These are phyloP conservation scores for Myxozyma mucilagina DNA, from an alignment of 805 yeast species.

Conservation along the genomic window DNA sequence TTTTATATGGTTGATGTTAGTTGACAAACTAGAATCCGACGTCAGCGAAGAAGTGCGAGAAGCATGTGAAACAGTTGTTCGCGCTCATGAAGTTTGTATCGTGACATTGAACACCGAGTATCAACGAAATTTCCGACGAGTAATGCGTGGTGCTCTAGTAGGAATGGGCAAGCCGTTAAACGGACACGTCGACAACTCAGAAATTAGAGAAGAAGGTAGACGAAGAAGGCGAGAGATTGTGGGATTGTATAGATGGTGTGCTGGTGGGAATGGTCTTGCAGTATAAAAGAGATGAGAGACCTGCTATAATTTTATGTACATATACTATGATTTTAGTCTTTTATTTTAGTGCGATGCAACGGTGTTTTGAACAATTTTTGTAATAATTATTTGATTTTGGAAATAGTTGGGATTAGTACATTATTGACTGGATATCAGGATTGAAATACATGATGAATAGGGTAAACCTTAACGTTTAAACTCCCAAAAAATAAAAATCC, in stretches of 20 bases:
- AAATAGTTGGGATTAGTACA: too few relatives aligned
- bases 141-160: slow-evolving; percentile 38
- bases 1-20: slow-evolving; percentile 35
- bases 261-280: slow-evolving; percentile 44
- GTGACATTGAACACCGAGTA: slow-evolving; percentile 38
- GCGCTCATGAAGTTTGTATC: slow-evolving; percentile 40
- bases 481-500: not conserved
- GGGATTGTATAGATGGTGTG: slow-evolving; percentile 43
- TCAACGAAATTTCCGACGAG: slow-evolving; percentile 37
- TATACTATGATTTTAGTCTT: not conserved
- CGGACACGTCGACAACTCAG: slow-evolving; percentile 31
- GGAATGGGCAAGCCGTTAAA: slow-evolving; percentile 35
- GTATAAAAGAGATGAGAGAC: slow-evolving; percentile 17
- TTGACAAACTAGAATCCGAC: slow-evolving; percentile 34
- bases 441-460: too few relatives aligned
- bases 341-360: not conserved
- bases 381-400: too few relatives aligned
- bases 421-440: too few relatives aligned
- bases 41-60: slow-evolving; percentile 33
- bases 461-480: too few relatives aligned
- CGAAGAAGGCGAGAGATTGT: slow-evolving; percentile 40
- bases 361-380: too few relatives aligned
- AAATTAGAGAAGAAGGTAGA: slow-evolving; percentile 32
- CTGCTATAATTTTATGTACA: not conserved
- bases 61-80: slow-evolving; percentile 38